These are phyloP conservation scores for Fusarium metavorans DNA, from an alignment of 2,329 filamentous ascomycete genomes.

Conservation along the genomic window DNA sequence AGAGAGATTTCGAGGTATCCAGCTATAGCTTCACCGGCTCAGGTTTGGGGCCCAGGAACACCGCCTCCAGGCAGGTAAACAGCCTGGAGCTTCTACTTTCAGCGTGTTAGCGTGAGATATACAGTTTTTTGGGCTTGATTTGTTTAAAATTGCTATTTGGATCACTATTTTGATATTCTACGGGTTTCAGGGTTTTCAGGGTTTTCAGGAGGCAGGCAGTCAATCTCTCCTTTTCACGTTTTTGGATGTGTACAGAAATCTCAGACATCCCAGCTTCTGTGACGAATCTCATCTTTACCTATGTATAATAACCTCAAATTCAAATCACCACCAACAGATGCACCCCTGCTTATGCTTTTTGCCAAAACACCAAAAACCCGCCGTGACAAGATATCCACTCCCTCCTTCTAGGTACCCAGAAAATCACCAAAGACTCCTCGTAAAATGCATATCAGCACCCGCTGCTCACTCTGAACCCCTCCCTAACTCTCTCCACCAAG, in stretches of 20 bases:
- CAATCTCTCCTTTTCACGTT: not conserved
- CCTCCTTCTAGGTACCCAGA: not conserved
- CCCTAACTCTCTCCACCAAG: not conserved
- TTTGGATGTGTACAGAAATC: not conserved
- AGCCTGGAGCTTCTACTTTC: not conserved
- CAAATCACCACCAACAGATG: not conserved
- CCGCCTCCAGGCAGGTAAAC: not conserved
- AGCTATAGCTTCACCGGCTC: not conserved
- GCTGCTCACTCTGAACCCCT: not conserved
- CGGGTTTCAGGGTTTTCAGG: not conserved
- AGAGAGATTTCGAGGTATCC: conserved; percentile 34
- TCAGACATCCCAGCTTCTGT: not conserved
- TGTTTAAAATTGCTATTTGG: not conserved
- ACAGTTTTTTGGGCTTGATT: not conserved
- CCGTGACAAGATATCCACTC: not conserved
- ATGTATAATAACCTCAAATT: not conserved
- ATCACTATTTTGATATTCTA: not conserved
- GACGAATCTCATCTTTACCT: not conserved
- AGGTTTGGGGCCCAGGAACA: not conserved
- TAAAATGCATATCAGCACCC: not conserved
- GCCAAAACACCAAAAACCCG: not conserved
- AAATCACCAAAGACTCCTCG: not conserved
- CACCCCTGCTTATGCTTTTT: not conserved
- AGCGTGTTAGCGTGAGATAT: not conserved
- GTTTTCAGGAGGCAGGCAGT: not conserved